A percentile compares a stretch with the other conserved stretches of the same genome.
Conservation (phyloP, 805 yeast genomes). For the Candida suzukii region DNA sequence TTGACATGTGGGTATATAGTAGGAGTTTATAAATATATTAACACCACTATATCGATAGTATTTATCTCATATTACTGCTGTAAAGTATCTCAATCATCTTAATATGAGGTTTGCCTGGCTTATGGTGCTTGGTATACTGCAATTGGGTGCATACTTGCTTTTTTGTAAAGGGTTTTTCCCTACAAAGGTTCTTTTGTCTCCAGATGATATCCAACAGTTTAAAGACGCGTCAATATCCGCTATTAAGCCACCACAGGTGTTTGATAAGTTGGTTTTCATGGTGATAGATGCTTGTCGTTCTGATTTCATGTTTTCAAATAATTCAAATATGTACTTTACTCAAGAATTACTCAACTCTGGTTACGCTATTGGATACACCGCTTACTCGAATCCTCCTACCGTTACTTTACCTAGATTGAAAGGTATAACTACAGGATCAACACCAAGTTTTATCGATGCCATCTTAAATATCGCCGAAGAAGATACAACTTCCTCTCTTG, state of each 20-base stretch:
- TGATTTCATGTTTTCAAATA: constrained; percentile 69
- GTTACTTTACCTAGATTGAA: constrained; percentile 92
- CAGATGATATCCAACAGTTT: constrained; percentile 36
- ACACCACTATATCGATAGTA: too few species aligned
- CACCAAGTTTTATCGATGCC: constrained; percentile 92
- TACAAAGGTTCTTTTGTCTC: constrained; percentile 70
- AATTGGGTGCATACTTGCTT: constrained; percentile 47
- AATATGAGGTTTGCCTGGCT: constrained; percentile 13
- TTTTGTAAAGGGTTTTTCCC: constrained; percentile 90
- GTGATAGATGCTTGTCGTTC: constrained; percentile 91
- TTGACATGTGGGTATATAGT: too few species aligned
- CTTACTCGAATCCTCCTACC: constrained; percentile 91
- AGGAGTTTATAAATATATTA: too few species aligned
- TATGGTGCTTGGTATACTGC: constrained; percentile 22
- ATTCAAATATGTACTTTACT: constrained; percentile 59
- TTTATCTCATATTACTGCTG: too few species aligned
- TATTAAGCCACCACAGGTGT: constrained; percentile 33
- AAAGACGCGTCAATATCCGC: constrained; percentile 22
- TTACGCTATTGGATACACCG: constrained; percentile 80
- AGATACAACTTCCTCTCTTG: constrained; percentile 60
- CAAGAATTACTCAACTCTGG: constrained; percentile 63
- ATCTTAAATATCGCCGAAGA: constrained; percentile 90
- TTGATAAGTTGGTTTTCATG: constrained; percentile 66
- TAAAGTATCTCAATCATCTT: too few species aligned
- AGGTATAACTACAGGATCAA: constrained; percentile 90